Evolutionary conservation across 805 yeast species (phyloP), one percentile per base, ranked within the genome.

Genomic region (Metschnikowia koreensis): DNA sequence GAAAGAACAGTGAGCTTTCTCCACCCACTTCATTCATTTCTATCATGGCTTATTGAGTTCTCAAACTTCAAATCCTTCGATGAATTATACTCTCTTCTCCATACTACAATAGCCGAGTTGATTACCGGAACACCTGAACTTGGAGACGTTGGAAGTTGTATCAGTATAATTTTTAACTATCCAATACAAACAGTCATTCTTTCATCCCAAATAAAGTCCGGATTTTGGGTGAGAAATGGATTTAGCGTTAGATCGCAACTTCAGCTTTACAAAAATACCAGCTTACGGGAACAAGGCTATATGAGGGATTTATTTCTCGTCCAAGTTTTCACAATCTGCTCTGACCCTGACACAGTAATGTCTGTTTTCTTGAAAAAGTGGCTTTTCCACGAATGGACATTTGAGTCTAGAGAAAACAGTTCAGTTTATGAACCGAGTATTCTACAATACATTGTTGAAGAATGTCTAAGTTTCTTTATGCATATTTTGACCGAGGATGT

Each of bases 141-240:
- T 16, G 48, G 28, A 12, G 45, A 38, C 38, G 12, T 41, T 7
- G 33, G 38, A 10, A 22, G n/a, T 11, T 43, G 48, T n/a, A 38
- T 49, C 27, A 41, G 37, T 41, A 50, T 60, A 10, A 61, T 86
- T 7, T 80, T 86, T 56, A 97, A 90, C 56, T 84, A 87, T 56
- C 87, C 97, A 0, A 66, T 94, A 17, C 76, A 96, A 51, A 86
- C 92, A 0, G 63, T 90, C 29, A 97, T 89, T 0, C 67, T 89
- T 8, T 68, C 89, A 57, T 82, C 97, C 0, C 97, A 94, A 61
- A 87, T 93, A 8, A 86, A 89, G 54, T 83, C 87, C 0, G 97
- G 97, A 0, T 80, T 87, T 51, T 93, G 98, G 98, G 97, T 93
- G 0, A 80, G 98, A 61, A 93, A 93, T 67, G 99, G 99, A 0